Evolutionary conservation across 192 early-diverging fungal species (phyloP).

Genomic region (Lunasporangiospora selenospora): DNA sequence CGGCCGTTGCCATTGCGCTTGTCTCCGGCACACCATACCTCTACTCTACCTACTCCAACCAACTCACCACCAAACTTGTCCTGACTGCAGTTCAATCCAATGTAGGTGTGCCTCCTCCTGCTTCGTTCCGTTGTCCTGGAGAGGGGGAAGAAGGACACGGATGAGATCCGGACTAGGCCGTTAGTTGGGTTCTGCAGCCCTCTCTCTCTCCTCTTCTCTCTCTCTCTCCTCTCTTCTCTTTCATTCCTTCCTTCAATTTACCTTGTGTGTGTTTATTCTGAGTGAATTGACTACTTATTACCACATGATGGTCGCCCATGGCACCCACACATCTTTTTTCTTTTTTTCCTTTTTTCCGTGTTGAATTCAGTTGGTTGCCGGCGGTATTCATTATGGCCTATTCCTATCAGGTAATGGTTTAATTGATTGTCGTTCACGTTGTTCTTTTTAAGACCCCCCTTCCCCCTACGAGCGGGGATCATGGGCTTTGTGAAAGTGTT

Average conservation of each 20-base stretch:
- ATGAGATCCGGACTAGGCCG: not conserved
- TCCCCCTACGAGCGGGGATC: not conserved
- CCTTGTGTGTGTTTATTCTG: too few relatives aligned
- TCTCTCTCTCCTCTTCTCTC: not conserved
- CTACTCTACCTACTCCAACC: constrained; percentile 45
- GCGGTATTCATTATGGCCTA: constrained; percentile 42
- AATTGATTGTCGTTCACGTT: too few relatives aligned
- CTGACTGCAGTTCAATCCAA: constrained; percentile 43
- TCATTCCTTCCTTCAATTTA: too few relatives aligned
- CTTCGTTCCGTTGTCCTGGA: not conserved
- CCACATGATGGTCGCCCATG: too few relatives aligned
- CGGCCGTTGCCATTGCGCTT: constrained; percentile 32
- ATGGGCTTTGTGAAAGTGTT: too few relatives aligned
- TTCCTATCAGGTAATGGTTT: constrained; percentile 48
- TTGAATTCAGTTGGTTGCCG: constrained; percentile 40
- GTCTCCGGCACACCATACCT: constrained; percentile 46
- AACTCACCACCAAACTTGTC: constrained; percentile 33
- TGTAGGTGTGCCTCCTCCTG: constrained; percentile 4
- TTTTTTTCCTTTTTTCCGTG: too few relatives aligned
- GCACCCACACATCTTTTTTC: too few relatives aligned
- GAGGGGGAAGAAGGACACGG: not conserved
- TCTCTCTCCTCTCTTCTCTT: not conserved
- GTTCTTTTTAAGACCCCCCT: not conserved
- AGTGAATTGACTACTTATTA: too few relatives aligned
- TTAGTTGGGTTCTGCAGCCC: not conserved